Evolutionary conservation across 2,329 filamentous ascomycete genomes (phyloP), one percentile per base, ranked within the genome.

Genomic region (Purpureocillium takamizusanense): DNA sequence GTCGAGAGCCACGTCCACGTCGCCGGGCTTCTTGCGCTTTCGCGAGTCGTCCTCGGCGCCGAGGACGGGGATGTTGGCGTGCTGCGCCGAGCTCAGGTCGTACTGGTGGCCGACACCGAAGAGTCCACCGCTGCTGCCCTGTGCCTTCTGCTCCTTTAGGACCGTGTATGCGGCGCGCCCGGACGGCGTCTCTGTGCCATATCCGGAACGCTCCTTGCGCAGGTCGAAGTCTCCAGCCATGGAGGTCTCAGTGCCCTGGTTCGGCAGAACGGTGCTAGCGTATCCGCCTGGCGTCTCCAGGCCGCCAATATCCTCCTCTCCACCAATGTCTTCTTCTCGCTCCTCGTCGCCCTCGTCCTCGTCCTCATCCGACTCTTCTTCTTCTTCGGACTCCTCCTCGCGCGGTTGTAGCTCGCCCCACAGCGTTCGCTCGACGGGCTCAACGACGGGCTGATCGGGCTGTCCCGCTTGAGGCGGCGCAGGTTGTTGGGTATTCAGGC

Each of bases 61-160:
- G 4, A 98, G 75, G 3, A 94, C 75, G 1, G 85, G 83, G 43
- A 86, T 61, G 42, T 70, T 66, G 16, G 68, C 63, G 43, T 73
- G 67, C 46, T 61, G 63, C 31, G 41, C 55, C 29, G 56, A 58
- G 40, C 78, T 82, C 45, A 98, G 74, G 62, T 98, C 89, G 63
- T 98, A 98, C 13, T 84, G 84, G 54, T 87, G 83, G 57, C 97
- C 90, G 51, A 86, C 89, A 50, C 92, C 92, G 57, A 98, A 97
- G 76, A 98, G 97, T 33, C n/a, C n/a, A n/a, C 92, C 92, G 50
- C 89, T 83, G 5, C 86, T 79, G 37, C 83, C 40, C 18, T 42
- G 79, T 16, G 89, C 82, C 55, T 90, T 82, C 41, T 85, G 84
- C 64, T 98, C 90, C 10, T 87, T 87, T 16, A 98, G 75, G 35